Conservation (phyloP, 441 rosid species). For the Macaranga tanarius region DNA sequence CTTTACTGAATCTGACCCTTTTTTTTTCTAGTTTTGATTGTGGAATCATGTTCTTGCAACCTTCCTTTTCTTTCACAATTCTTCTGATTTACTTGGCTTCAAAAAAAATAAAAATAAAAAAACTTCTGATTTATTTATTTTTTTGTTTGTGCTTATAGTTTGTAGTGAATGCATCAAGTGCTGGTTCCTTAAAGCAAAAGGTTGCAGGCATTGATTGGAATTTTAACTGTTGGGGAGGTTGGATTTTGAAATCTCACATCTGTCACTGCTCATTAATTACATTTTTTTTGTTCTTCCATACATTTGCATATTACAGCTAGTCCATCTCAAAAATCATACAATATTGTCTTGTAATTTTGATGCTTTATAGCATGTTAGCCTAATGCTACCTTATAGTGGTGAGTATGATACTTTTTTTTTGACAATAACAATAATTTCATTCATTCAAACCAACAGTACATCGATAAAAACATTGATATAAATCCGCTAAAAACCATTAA, state of each 20-base stretch:
- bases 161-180: slow-evolving; percentile 41
- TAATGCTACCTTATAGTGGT: too few species aligned
- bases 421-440: too few species aligned
- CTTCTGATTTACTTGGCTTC: too few species aligned
- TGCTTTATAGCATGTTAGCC: not conserved
- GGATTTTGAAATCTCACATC: slow-evolving; percentile 8
- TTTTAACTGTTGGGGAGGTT: slow-evolving; percentile 92
- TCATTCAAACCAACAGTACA: too few species aligned
- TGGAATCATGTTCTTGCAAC: too few species aligned
- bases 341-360: not conserved
- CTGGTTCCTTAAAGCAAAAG: slow-evolving; percentile 34
- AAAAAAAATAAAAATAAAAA: too few species aligned
- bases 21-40: not conserved
- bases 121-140: not conserved
- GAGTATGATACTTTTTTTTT: too few species aligned
- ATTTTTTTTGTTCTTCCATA: not conserved
- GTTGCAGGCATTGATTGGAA: slow-evolving; percentile 90
- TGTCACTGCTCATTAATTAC: not conserved
- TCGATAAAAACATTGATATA: too few species aligned
- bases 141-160: slow-evolving; percentile 41
- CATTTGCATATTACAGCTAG: not conserved
- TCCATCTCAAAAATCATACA: slow-evolving; percentile 1
- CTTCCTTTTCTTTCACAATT: too few species aligned
- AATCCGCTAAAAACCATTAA: too few species aligned
- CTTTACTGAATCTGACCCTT: slow-evolving; percentile 3